Conservation (phyloP, 2,329 filamentous ascomycete genomes). For the Thelonectria blattea region DNA sequence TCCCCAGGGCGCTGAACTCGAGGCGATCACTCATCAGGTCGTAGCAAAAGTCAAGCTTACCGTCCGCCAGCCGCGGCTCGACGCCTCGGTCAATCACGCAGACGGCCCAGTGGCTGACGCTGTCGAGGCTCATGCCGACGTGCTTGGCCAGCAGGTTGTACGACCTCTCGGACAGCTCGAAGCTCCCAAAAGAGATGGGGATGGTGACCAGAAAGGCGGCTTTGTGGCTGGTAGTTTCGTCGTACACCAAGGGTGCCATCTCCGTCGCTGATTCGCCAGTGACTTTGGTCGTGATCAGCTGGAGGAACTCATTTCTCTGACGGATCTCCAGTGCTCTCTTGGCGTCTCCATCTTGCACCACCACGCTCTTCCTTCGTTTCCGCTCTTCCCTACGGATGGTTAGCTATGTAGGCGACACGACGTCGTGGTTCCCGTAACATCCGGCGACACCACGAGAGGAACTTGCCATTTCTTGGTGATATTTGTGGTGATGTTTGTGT, state of each 20-base stretch:
- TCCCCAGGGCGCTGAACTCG: conserved; percentile 32
- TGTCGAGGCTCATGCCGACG: conserved; percentile 35
- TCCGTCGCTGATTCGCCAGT: conserved; percentile 29
- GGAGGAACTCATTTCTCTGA: conserved; percentile 28
- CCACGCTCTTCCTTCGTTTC: conserved; percentile 17
- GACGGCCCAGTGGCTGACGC: conserved; percentile 37
- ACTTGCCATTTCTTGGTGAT: conserved; percentile 20
- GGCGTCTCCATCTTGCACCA: conserved; percentile 10
- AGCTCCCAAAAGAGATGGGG: conserved; percentile 30
- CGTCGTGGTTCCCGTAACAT: neutral
- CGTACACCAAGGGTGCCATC: conserved; percentile 29
- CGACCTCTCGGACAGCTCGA: conserved; percentile 32
- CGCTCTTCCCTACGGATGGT: conserved; percentile 6
- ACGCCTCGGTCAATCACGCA: conserved; percentile 34
- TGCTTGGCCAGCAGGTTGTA: conserved; percentile 32
- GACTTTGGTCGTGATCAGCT: conserved; percentile 25
- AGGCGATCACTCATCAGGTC: conserved; percentile 37
- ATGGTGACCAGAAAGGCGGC: conserved; percentile 35
- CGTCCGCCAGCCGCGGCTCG: neutral
- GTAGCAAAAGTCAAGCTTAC: conserved; percentile 29
- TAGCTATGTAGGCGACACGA: no score
- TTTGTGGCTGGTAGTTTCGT: conserved; percentile 24
- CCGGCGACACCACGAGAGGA: neutral
- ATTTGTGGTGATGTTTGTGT: conserved; percentile 9
- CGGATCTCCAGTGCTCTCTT: conserved; percentile 27